These are phyloP conservation scores for Leccinum variicolor DNA, from an alignment of 768 basidiomycete species.

Conservation along the genomic window DNA sequence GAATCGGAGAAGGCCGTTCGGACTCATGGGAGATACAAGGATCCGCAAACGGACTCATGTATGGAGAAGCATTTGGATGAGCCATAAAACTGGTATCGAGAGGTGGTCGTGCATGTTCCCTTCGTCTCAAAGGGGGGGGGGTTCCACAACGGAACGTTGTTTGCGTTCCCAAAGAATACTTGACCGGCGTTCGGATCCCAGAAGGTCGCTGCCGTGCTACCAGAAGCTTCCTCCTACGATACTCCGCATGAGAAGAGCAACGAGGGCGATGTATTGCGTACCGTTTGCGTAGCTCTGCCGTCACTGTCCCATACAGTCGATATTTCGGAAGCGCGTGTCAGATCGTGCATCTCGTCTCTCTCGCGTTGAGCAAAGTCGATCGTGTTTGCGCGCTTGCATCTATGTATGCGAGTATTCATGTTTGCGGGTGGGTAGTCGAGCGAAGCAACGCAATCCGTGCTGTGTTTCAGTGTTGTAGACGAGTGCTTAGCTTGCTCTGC, in stretches of 20 bases:
- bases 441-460: not conserved
- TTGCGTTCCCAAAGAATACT: slow-evolving; percentile 78
- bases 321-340: slow-evolving; percentile 82
- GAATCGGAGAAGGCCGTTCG: slow-evolving; percentile 33
- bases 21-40: slow-evolving; percentile 8
- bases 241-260: slow-evolving; percentile 2
- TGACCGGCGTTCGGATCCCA: slow-evolving; percentile 63
- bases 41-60: slow-evolving; percentile 17
- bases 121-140: slow-evolving; percentile 22
- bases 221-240: slow-evolving; percentile 21
- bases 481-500: not conserved
- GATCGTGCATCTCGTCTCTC: slow-evolving; percentile 85
- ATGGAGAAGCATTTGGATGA: slow-evolving; percentile 4
- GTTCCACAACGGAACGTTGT: slow-evolving; percentile 63
- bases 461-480: not conserved
- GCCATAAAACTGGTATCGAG: not conserved
- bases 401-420: slow-evolving; percentile 19
- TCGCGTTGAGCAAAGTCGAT: slow-evolving; percentile 82
- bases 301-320: slow-evolving; percentile 40
- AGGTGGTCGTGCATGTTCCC: not conserved
- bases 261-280: not conserved
- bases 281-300: slow-evolving; percentile 9
- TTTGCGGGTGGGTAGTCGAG: not conserved
- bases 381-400: slow-evolving; percentile 47
- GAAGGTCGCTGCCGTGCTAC: slow-evolving; percentile 36